These are phyloP conservation scores for Naganishia cerealis DNA, from an alignment of 1,284 basidiomycete genomes.

Conservation along the genomic window DNA sequence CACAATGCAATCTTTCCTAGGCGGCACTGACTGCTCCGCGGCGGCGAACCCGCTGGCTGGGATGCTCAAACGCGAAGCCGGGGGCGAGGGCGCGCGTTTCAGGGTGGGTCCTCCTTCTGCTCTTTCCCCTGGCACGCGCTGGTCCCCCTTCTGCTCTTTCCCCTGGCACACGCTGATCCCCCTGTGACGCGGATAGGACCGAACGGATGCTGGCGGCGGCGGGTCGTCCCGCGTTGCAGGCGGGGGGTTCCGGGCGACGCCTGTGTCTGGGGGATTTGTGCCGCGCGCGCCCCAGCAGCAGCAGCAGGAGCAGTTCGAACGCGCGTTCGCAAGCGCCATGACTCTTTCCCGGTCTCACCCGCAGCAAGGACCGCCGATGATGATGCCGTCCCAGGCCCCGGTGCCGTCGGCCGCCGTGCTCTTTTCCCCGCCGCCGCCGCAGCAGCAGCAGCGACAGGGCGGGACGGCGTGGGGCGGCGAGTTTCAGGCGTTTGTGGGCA, in stretches of 20 bases:
- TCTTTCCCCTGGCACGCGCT: neutral
- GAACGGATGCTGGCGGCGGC: neutral
- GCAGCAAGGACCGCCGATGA: slow-evolving; percentile 3
- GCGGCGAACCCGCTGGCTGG: slow-evolving; percentile 83
- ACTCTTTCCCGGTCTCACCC: slow-evolving; percentile 10
- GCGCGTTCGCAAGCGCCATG: slow-evolving; percentile 18
- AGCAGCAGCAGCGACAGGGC: slow-evolving; percentile 9
- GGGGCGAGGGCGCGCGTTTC: slow-evolving; percentile 71
- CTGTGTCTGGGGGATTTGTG: neutral
- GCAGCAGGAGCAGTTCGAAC: slow-evolving; percentile 14
- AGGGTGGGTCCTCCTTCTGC: slow-evolving; percentile 40
- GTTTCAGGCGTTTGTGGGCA: slow-evolving; percentile 16
- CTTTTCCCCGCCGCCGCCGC: neutral
- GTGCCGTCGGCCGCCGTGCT: neutral
- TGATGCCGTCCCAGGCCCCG: slow-evolving; percentile 23
- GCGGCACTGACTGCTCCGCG: slow-evolving; percentile 84
- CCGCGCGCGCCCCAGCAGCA: slow-evolving; percentile 13
- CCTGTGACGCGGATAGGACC: no score
- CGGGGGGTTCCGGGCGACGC: slow-evolving; percentile 21
- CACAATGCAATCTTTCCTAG: slow-evolving; percentile 65
- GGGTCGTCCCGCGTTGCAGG: neutral
- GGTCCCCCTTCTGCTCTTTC: slow-evolving; percentile 26
- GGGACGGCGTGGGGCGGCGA: slow-evolving; percentile 21
- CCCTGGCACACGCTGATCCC: neutral
- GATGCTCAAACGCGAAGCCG: slow-evolving; percentile 86